Evolutionary conservation across 805 yeast species (phyloP), one percentile per base, ranked within the genome.

Genomic region (Kazachstania taianensis): DNA sequence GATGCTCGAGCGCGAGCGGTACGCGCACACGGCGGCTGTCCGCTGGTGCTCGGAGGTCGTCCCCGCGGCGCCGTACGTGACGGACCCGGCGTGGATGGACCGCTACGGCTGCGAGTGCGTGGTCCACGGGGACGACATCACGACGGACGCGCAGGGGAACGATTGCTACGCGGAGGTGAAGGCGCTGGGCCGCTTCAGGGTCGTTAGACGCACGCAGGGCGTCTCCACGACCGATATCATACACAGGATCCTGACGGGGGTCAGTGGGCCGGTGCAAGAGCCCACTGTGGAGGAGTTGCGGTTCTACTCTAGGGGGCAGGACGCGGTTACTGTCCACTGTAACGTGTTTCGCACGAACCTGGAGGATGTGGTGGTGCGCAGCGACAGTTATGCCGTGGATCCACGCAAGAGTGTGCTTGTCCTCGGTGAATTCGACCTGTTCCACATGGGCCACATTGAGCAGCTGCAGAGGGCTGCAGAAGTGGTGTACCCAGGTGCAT

Each of bases 91-190:
- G 28, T 80, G 84, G 35, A 72, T 86, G 84, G 85, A 81, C 47
- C 46, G 65, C 18, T 73, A 73, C 52, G 73, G 72, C 5, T 92
- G 98, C 63, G 61, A 74, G 52, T 92, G 78, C 55, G 98, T 92
- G n/a, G 95, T 92, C 8, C 98, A 92, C 58, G 98, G 98, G 5
- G 98, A 92, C 59, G 98, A 92, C 54, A 85, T 92, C 45, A 92
- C 96, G 18, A 82, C 96, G 2, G 97, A 92, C 59, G 95, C 95
- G 12, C 70, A 84, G 52, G 98, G 98, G 2, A 78, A 83, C 38
- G 98, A 92, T 61, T 85, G 96, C 51, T 92, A 92, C 61, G 79
- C 81, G 39, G 68, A 57, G 18, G 83, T 87, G 45, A 87, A 89
- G 55, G 84, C 83, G 36, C 60, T 75, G 53, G 94, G 94, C n/a